Evolutionary conservation across 2,329 filamentous ascomycete species (phyloP).

Genomic region (Penicillium sp.): DNA sequence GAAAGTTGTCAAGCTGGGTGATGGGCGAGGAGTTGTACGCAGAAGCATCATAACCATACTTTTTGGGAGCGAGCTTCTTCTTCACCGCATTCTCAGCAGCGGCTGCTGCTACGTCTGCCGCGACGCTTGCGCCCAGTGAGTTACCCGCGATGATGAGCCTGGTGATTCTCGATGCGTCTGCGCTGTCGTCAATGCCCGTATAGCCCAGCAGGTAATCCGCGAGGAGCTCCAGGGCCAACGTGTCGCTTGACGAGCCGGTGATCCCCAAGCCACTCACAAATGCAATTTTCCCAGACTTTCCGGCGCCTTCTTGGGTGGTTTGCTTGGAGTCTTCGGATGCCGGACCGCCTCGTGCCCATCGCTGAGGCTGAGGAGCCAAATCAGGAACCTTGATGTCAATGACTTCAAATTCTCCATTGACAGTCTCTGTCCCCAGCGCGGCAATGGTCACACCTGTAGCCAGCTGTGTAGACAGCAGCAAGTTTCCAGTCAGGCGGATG

Average conservation of each 20-base stretch:
- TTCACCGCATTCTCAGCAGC: slow-evolving; percentile 24
- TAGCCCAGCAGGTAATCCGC: slow-evolving; percentile 86
- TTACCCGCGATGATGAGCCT: slow-evolving; percentile 89
- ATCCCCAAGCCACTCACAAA: slow-evolving; percentile 85
- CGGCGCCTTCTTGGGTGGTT: slow-evolving; percentile 41
- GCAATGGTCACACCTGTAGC: slow-evolving; percentile 92
- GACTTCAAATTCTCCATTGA: slow-evolving; percentile 85
- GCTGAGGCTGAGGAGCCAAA: slow-evolving; percentile 69
- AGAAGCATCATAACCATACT: slow-evolving; percentile 89
- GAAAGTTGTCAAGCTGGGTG: slow-evolving; percentile 74
- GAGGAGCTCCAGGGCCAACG: slow-evolving; percentile 68
- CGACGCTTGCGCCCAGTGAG: slow-evolving; percentile 55
- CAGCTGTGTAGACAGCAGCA: slow-evolving; percentile 62
- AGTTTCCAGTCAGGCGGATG: slow-evolving; percentile 67
- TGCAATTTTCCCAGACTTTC: slow-evolving; percentile 60
- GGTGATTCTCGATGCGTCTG: slow-evolving; percentile 57
- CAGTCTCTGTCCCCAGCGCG: slow-evolving; percentile 91
- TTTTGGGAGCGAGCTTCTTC: slow-evolving; percentile 57
- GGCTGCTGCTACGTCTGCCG: slow-evolving; percentile 33
- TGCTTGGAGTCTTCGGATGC: slow-evolving; percentile 21
- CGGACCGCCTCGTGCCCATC: slow-evolving; percentile 61
- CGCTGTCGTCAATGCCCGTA: slow-evolving; percentile 45
- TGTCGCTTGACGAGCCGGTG: slow-evolving; percentile 67
- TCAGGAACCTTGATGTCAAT: slow-evolving; percentile 86
- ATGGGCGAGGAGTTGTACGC: slow-evolving; percentile 83